Evolutionary conservation across 495 filamentous ascomycete genomes (phyloP), one percentile per base, ranked within the genome.

Genomic region (Aspergillus biplanus): DNA sequence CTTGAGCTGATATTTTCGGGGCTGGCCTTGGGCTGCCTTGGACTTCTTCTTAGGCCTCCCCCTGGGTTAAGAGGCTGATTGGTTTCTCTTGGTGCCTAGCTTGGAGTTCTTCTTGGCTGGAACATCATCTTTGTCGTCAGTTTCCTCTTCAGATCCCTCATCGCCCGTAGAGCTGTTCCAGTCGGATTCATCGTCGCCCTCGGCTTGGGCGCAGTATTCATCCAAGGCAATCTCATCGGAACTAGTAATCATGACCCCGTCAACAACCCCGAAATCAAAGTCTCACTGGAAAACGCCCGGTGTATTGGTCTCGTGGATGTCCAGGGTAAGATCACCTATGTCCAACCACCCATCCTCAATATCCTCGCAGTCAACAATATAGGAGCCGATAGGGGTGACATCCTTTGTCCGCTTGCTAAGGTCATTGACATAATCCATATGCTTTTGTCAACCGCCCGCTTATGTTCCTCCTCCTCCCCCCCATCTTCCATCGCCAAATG

Each of bases 21-120:
- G 64, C 56, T 62, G 64, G 67, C 60, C 67, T 72, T 47, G 48
- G 39, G 52, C 62, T 56, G 6, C 27, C 48, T 35, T 58, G 21
- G 1, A 27, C 21, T 27, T 27, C 21, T 70, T 60, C 69, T 75
- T 48, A 48, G 42, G 52, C 62, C 46, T 6, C 52, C 48, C 21
- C 58, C 44, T 39, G 35, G 32, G 33, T 49, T 48, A n/a, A 44
- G 52, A 55, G 7, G n/a, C 35, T 6, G 46, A 31, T 7, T 55
- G 34, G 33, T 69, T 63, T 57, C 63, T 59, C 52, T 66, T 69
- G 18, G 35, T 31, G 3, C 58, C 64, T 58, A n/a, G 33, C 15
- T 48, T 62, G 54, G 48, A 35, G 4, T 9, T 52, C 11, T 27
- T 27, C 21, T 27, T 27, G 21, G 21, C 21, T 27, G 2, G 21